Evolutionary conservation across 768 basidiomycete species (phyloP).

Genomic region (Phanerodontia chrysosporium): DNA sequence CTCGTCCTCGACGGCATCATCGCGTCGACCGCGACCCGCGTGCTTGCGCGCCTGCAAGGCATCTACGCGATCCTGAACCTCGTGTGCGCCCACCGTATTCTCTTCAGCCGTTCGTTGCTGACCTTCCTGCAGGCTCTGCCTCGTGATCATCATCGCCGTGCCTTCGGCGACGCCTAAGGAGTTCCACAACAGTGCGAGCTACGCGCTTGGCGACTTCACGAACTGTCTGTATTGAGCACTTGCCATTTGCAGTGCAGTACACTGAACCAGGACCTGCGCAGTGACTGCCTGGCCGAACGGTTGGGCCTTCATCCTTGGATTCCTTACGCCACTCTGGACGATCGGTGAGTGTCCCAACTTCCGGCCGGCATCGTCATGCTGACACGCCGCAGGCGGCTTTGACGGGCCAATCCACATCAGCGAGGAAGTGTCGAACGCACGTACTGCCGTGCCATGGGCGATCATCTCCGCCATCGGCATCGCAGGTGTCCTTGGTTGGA

Average conservation of each 20-base stretch:
- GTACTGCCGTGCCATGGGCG: constrained; percentile 62
- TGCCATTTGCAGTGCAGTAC: neutral
- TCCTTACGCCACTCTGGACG: constrained; percentile 42
- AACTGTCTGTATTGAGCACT: constrained; percentile 25
- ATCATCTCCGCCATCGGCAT: constrained; percentile 58
- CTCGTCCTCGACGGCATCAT: constrained; percentile 29
- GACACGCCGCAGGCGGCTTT: constrained; percentile 29
- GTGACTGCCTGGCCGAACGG: constrained; percentile 38
- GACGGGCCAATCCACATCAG: constrained; percentile 66
- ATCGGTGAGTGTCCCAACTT: constrained; percentile 29
- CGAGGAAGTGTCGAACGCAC: constrained; percentile 69
- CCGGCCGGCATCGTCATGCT: neutral
- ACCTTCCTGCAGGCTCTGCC: constrained; percentile 41
- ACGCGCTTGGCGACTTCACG: constrained; percentile 37
- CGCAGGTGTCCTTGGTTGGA: constrained; percentile 56
- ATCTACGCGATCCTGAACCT: constrained; percentile 34
- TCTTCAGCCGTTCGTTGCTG: neutral
- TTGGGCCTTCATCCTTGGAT: constrained; percentile 39
- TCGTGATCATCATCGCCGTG: constrained; percentile 59
- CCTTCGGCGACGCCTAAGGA: constrained; percentile 37
- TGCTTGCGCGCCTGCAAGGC: constrained; percentile 33
- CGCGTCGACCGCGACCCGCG: constrained; percentile 29
- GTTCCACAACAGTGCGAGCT: constrained; percentile 36
- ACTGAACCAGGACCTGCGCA: constrained; percentile 6
- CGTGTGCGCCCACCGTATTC: constrained; percentile 18